phyloP scores from a whole-genome alignment of 1,284 basidiomycete species.

The Neolentinus lepideus region DNA sequence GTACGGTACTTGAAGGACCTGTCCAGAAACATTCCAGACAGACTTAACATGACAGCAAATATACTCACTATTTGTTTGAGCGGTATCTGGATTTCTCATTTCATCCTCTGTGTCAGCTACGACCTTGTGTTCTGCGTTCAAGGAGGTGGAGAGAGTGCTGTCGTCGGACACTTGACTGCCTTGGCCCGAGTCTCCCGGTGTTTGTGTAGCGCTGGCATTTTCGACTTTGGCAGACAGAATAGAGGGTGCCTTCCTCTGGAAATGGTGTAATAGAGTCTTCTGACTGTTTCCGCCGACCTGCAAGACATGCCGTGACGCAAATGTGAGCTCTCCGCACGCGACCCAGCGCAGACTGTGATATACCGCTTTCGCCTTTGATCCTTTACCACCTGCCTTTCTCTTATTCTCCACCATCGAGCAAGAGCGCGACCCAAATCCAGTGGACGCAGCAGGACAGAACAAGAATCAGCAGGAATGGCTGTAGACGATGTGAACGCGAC shows the following conservation, averaged over 20 bases:
- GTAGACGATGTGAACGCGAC: background rate
- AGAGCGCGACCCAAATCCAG: background rate
- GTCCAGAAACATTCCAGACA: no score
- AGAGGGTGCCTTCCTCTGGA: background rate
- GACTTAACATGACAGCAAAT: no score
- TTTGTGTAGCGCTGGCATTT: background rate
- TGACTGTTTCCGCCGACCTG: conserved; percentile 2
- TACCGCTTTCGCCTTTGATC: background rate
- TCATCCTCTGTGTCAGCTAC: no score
- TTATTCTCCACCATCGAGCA: background rate
- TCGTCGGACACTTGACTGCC: background rate
- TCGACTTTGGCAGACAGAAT: background rate
- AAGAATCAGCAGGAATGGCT: background rate
- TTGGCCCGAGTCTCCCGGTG: background rate
- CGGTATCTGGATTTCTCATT: no score
- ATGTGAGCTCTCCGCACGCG: background rate
- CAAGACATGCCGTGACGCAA: background rate
- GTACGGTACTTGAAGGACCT: no score
- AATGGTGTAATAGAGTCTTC: conserved; percentile 9
- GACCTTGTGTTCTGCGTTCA: background rate
- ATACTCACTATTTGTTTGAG: no score
- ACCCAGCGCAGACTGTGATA: background rate
- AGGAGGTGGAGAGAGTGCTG: background rate
- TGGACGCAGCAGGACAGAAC: no score
- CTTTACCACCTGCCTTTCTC: background rate